Base-by-base conservation (phyloP, 768 basidiomycete species). In the Boletus barrowsii region DNA sequence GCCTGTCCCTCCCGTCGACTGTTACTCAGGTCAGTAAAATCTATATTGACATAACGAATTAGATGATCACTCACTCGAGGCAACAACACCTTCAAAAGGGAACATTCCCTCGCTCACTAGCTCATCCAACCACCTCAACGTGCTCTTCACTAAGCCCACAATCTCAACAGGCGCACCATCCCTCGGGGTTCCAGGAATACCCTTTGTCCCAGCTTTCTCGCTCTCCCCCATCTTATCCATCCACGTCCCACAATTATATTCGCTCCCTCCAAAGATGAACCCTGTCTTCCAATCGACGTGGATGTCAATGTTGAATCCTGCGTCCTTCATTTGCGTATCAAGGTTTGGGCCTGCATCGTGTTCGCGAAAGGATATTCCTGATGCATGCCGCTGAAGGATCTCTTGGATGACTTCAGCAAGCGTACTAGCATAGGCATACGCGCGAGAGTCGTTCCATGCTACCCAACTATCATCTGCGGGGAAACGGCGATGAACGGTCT, bases 221-320 rank as follows among this genome's bases (percentile, higher is more conserved):
- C 90, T 93, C 67, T 96, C 93, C 42, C 97, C 97, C 93, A 95
- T 95, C 80, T 96, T 96, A 75, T 96, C 93, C 93, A 93, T 93
- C 93, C 93, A 96, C 1, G 93, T 95, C 11, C 93, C 93, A 67
- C 93, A 95, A 62, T 96, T 96, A 63, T 79, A 72, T 51, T 74
- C 73, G 69, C 85, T 98, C 9, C 97, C 97, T 26, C 97, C 97
- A 55, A 83, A 77, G 60, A 96, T 83, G 56, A 98, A 70, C 2
- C 97, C 97, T 1, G 92, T 98, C 60, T 80, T 77, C 97, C 97
- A 99, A 69, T 99, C 94, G n/a, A 98, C 94, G 24, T 83, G 73
- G 59, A 98, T 88, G 64, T 92, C 83, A 64, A 98, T 93, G 69
- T 96, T 82, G 75, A 99, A 99, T 2, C 97, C 97, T 55, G 83